phyloP scores from a whole-genome alignment of 2,329 filamentous ascomycete genomes.

The Rutstroemia sydowiana region DNA sequence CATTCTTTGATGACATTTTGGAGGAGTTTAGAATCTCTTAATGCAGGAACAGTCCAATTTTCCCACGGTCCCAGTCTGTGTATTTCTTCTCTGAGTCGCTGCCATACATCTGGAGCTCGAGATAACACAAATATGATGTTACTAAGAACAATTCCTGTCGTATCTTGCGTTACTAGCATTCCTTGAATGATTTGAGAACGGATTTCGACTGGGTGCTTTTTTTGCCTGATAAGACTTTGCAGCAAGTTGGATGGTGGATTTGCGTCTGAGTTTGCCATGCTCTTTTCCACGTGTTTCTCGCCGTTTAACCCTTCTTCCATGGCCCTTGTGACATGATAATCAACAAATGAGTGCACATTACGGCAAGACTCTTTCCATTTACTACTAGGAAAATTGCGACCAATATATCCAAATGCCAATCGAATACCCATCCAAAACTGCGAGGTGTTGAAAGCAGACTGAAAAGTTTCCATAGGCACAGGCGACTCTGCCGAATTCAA shows the following conservation, averaged over 20 bases:
- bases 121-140: constrained; percentile 1
- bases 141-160: constrained; percentile 3
- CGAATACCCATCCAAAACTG: constrained; percentile 3
- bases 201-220: not conserved
- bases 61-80: not conserved
- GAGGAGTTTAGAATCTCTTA: not conserved
- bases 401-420: not conserved
- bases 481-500: not conserved
- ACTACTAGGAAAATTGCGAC: not conserved
- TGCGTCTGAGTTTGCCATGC: not conserved
- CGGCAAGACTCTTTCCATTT: not conserved
- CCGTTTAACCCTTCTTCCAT: too few relatives aligned
- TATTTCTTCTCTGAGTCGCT: not conserved
- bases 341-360: constrained; percentile 1
- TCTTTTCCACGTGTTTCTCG: too few relatives aligned
- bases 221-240: not conserved
- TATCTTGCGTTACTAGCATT: constrained; percentile 2
- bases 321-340: constrained; percentile 2
- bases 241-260: not conserved
- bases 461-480: not conserved
- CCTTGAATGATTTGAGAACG: constrained; percentile 3
- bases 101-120: not conserved
- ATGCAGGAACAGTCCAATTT: not conserved
- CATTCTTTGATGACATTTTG: not conserved
- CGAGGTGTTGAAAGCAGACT: not conserved